Conservation (phyloP, 805 yeast genomes). For the Wickerhamiella occidentalis region DNA sequence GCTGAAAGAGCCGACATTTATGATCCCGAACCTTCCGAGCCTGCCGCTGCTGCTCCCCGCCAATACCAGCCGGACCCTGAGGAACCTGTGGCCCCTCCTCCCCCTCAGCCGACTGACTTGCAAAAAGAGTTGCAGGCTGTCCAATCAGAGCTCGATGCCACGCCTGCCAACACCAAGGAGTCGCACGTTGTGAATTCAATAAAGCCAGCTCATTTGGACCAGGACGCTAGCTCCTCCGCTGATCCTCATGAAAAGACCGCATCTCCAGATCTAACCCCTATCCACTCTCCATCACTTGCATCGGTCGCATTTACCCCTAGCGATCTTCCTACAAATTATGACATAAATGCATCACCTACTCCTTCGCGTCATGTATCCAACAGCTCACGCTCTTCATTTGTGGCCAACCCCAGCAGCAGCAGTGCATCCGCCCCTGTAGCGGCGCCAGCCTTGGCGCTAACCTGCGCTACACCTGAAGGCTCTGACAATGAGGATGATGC, state of each 20-base stretch:
- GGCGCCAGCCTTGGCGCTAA: constrained; percentile 5
- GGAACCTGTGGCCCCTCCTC: neutral
- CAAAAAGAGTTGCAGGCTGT: constrained; percentile 1
- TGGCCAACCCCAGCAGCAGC: neutral
- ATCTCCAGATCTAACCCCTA: neutral
- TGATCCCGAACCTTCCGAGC: neutral
- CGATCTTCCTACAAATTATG: constrained; percentile 1
- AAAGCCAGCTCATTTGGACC: too few species aligned
- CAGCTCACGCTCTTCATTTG: neutral
- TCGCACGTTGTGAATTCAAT: neutral
- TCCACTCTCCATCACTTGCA: constrained; percentile 6
- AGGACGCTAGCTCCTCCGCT: too few species aligned
- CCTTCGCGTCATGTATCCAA: neutral
- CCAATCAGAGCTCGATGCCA: neutral
- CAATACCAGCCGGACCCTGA: too few species aligned
- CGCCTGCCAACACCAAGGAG: neutral
- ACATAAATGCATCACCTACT: neutral
- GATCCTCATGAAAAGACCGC: neutral
- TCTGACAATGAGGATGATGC: constrained; percentile 7
- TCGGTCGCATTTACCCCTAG: constrained; percentile 7
- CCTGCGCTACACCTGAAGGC: constrained; percentile 8
- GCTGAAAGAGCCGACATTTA: too few species aligned
- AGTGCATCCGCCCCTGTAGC: neutral
- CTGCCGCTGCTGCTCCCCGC: neutral
- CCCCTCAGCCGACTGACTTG: neutral